Evolutionary conservation across 2,329 filamentous ascomycete species (phyloP), one percentile per base, ranked within the genome.

Genomic region (Amphichorda felina): DNA sequence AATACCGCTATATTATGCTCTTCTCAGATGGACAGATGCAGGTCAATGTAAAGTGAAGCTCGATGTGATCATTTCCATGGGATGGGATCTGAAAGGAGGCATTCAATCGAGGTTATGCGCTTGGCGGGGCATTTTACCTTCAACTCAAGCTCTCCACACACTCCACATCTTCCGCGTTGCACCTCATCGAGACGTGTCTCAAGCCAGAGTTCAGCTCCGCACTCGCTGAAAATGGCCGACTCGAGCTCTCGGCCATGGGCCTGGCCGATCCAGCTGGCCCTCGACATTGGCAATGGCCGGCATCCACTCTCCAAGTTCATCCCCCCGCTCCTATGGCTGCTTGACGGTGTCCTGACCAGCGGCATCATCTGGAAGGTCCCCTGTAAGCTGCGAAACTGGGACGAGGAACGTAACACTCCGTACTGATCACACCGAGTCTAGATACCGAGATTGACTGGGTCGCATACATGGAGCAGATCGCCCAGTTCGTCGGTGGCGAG

Each of bases 371-470:
- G 75, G 70, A 88, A 79, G 55, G 70, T 94, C 39, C 79, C 87
- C 28, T 94, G 87, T 94, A 65, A 63, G 80, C 35, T 37, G 29
- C 34, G 14, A 19, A 25, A 35, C 2, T 8, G 24, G 11, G 27
- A 11, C 15, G 21, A 30, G 15, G 9, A 35, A 8, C 4, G 14
- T 8, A 18, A 35, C 8, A 35, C 7, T 15, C 21, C 34, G 41
- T 44, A 30, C 46, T 34, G 14, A 24, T 22, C 22, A 11, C 8
- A 4, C 4, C n/a, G n/a, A n/a, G 18, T 17, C 19, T 16, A 70
- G 91, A 98, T 55, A 98, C 91, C 30, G 91, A 98, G 59, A 98
- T 98, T 51, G 91, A 98, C 61, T 98, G 89, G 89, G 72, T 71
- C 40, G 86, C 91, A 1, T 98, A 98, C 59, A 96, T 98, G 88